Percentiles rank a stretch among this genome's conserved stretches.
phyloP scores from a whole-genome alignment of 805 yeast genomes.

The Maudiozyma turicensis region DNA sequence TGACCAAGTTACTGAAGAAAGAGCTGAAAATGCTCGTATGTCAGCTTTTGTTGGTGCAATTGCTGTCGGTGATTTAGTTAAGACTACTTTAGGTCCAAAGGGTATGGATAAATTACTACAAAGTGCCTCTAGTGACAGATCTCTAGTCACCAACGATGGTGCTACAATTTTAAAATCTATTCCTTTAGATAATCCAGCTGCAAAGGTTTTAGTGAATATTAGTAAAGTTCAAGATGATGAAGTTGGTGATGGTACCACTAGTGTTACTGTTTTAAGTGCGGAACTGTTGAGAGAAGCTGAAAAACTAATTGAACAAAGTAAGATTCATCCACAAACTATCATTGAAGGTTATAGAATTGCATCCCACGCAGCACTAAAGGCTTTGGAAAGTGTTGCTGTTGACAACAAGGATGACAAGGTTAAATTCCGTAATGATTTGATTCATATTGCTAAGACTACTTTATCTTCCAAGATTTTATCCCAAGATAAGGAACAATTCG shows the following conservation, averaged over 20 bases:
- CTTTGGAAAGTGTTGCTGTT: conserved; percentile 69
- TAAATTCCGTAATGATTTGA: conserved; percentile 62
- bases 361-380: conserved; percentile 66
- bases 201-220: conserved; percentile 87
- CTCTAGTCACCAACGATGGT: conserved; percentile 93
- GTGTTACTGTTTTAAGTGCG: conserved; percentile 85
- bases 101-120: conserved; percentile 97
- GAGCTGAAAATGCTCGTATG: conserved; percentile 96
- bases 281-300: conserved; percentile 93
- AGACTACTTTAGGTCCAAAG: conserved; percentile 91
- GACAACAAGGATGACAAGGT: conserved; percentile 54
- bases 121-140: conserved; percentile 67
- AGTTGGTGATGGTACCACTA: conserved; percentile 97
- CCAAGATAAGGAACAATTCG: conserved; percentile 88
- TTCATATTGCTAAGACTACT: conserved; percentile 87
- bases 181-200: conserved; percentile 96
- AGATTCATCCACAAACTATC: conserved; percentile 95
- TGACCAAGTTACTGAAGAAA: conserved; percentile 94
- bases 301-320: conserved; percentile 69
- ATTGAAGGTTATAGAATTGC: conserved; percentile 94
- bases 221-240: conserved; percentile 96
- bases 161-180: conserved; percentile 92
- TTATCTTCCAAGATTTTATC: conserved; percentile 85
- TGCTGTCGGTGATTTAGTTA: conserved; percentile 96
- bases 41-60: conserved; percentile 97